Percentiles rank a stretch among this genome's conserved stretches.
These are phyloP conservation scores for Prunus mume DNA, from an alignment of 306 rosid genomes.

Conservation along the genomic window DNA sequence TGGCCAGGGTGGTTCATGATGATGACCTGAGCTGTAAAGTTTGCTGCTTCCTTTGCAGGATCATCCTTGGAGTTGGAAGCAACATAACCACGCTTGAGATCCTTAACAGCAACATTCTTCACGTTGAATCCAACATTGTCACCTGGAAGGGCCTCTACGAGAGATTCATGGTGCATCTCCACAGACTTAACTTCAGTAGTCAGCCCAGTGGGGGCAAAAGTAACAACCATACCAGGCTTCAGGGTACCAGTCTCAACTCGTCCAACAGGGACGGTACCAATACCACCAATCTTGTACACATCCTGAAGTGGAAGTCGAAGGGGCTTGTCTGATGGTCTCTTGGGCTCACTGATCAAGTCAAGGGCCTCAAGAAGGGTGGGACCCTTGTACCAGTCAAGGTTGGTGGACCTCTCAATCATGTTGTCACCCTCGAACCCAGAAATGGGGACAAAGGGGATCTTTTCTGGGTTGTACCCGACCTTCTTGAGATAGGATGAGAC, in stretches of 20 bases:
- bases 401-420: constrained; percentile 44
- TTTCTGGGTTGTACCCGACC: constrained; percentile 42
- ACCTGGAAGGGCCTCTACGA: constrained; percentile 34
- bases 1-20: constrained; percentile 45
- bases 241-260: constrained; percentile 37
- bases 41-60: constrained; percentile 37
- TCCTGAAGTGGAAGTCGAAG: constrained; percentile 42
- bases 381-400: constrained; percentile 43
- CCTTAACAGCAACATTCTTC: constrained; percentile 40
- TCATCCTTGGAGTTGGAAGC: constrained; percentile 42
- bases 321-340: constrained; percentile 42
- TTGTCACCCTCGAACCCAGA: constrained; percentile 41
- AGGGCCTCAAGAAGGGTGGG: constrained; percentile 40
- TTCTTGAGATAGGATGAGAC: constrained; percentile 36
- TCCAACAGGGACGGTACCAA: constrained; percentile 40
- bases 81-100: constrained; percentile 37
- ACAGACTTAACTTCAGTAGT: constrained; percentile 39
- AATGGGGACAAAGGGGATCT: constrained; percentile 34
- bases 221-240: constrained; percentile 38
- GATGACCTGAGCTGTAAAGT: constrained; percentile 40
- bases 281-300: constrained; percentile 41
- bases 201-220: constrained; percentile 32
- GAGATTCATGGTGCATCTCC: constrained; percentile 37
- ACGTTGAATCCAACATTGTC: constrained; percentile 41
- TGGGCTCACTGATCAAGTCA: constrained; percentile 33